Evolutionary conservation across 2,329 filamentous ascomycete genomes (phyloP), one percentile per base, ranked within the genome.

Genomic region (Penicillium capsulatum): DNA sequence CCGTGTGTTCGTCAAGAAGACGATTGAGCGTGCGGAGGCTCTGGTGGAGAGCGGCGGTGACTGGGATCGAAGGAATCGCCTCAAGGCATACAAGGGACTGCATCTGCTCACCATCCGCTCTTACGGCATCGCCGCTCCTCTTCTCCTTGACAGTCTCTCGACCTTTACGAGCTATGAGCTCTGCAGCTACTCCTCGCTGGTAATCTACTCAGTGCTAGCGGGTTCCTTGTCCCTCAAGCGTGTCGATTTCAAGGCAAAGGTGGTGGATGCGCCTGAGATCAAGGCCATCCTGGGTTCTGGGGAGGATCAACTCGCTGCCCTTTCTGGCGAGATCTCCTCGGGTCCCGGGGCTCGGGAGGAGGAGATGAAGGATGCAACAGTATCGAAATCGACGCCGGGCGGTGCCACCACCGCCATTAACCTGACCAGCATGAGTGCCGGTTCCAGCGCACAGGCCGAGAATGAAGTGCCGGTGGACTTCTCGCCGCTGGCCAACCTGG

Each of bases 121-220:
- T 46, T 89, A 97, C 75, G 86, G 83, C 65, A 74, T 87, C 43
- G 90, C 89, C 28, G 92, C 92, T 2, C 91, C 92, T 28, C 79
- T 96, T 8, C 83, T 98, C 35, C 87, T 98, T 60, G 92, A 98
- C 74, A 95, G 88, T 61, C 77, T 98, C 53, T 96, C 91, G 17
- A 98, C 92, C 15, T 98, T 98, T 67, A 98, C 92, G 47, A 96
- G 89, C 66, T 96, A 96, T 72, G 92, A 98, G 69, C 81, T 98
- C 34, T 98, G 92, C 81, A 91, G 84, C 52, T 98, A 98, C 74
- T 95, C 89, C 43, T 85, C 81, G 45, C 80, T 98, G 16, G 92
- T 98, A 36, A 83, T 96, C 41, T 98, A 97, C 72, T 89, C 92
- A 1, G 91, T 97, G 15, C 81, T 98, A 22, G 89, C 92, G 24